These are phyloP conservation scores for Metarhizium album DNA, from an alignment of 2,329 filamentous ascomycete genomes.

Conservation along the genomic window DNA sequence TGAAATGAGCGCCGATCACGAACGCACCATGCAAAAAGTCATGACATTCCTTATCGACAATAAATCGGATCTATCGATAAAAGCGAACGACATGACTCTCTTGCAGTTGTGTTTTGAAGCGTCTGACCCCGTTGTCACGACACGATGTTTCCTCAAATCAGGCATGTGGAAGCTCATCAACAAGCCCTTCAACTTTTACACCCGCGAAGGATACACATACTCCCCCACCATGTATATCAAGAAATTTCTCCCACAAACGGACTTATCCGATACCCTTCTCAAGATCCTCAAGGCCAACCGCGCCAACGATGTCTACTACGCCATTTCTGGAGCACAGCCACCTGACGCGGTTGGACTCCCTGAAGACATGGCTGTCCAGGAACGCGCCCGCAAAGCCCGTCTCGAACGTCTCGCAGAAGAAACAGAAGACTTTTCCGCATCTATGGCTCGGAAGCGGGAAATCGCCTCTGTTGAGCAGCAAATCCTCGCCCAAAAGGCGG, in stretches of 20 bases:
- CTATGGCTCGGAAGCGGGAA: slow-evolving; percentile 38
- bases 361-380: slow-evolving; percentile 35
- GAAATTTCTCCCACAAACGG: slow-evolving; percentile 31
- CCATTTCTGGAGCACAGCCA: slow-evolving; percentile 41
- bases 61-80: slow-evolving; percentile 45
- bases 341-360: slow-evolving; percentile 42
- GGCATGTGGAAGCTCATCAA: slow-evolving; percentile 57
- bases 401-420: slow-evolving; percentile 34
- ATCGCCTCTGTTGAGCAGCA: slow-evolving; percentile 40
- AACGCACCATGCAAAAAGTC: slow-evolving; percentile 45
- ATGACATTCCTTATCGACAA: slow-evolving; percentile 45
- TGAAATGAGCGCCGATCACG: slow-evolving; percentile 32
- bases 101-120: slow-evolving; percentile 51
- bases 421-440: slow-evolving; percentile 36
- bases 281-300: slow-evolving; percentile 40
- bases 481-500: slow-evolving; percentile 36
- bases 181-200: slow-evolving; percentile 45
- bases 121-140: slow-evolving; percentile 41
- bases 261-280: slow-evolving; percentile 31
- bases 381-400: slow-evolving; percentile 38
- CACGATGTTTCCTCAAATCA: slow-evolving; percentile 47
- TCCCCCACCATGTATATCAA: slow-evolving; percentile 54
- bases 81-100: slow-evolving; percentile 45
- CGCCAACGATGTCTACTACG: slow-evolving; percentile 42
- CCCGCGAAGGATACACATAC: slow-evolving; percentile 42